Evolutionary conservation across 345 rosid genomes (phyloP), one percentile per base, ranked within the genome.

Genomic region (Citrus maxima): DNA sequence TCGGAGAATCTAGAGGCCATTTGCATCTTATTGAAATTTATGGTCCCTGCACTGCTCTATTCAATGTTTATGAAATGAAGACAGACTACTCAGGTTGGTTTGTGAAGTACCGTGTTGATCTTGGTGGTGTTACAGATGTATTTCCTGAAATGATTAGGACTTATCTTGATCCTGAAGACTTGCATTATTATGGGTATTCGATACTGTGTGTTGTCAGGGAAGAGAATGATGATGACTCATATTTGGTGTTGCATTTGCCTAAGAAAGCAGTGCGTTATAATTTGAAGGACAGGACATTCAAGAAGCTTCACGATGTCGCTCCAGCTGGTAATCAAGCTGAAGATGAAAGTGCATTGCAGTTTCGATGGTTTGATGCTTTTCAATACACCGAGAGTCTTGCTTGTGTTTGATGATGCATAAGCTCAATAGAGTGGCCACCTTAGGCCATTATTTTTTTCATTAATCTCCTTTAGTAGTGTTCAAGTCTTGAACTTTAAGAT

Each of bases 31-130:
- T 78, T 25, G 84, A 85, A 66, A 73, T 76, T 6, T 18, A 77
- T 9, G 86, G 58, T 27, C 58, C 51, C 18, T 40, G 80, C 55
- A 64, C 80, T 54, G 62, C 84, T 14, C 25, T 74, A 10, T 34
- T 88, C n/a, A 30, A 71, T 62, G 87, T 88, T 34, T 80, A 73
- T 25, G 86, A 82, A 78, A 80, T 90, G 88, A 80, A 77, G 75
- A 76, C 3, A n/a, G 79, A 80, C 76, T 68, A 74, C 62, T 78
- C 78, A 10, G 74, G 64, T 38, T 88, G 90, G 92, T 81, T 49
- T 24, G 18, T 81, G 22, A 89, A 89, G 86, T 69, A 82, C 42
- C 54, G 7, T 7, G 84, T 85, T 37, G 84, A 90, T 61, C 78
- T 89, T 46, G 61, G 64, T 67, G 69, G 37, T 18, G 59, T 85